Percentiles rank a stretch among this genome's conserved stretches.
These are phyloP conservation scores for Dryadomyces sulphureus DNA, from an alignment of 2,329 filamentous ascomycete species.

Conservation along the genomic window DNA sequence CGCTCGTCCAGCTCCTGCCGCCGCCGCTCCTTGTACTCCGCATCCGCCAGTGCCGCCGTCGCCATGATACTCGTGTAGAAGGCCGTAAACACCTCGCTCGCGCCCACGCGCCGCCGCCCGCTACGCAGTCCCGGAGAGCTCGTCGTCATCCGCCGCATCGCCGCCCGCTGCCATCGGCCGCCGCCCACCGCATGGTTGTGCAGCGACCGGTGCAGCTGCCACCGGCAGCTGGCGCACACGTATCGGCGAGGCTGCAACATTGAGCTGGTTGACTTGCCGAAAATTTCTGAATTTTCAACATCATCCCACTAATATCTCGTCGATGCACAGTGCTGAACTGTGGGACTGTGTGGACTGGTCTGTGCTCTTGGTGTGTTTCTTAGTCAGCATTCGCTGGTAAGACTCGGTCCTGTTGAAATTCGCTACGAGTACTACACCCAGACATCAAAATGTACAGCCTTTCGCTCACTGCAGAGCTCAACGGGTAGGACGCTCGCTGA, in stretches of 20 bases:
- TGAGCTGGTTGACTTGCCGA: too few relatives aligned
- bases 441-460: slow-evolving; percentile 45
- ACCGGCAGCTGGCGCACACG: slow-evolving; percentile 50
- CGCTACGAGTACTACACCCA: too few relatives aligned
- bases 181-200: background rate
- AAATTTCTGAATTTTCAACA: too few relatives aligned
- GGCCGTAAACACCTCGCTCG: slow-evolving; percentile 45
- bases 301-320: too few relatives aligned
- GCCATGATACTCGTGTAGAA: slow-evolving; percentile 55
- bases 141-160: slow-evolving; percentile 28
- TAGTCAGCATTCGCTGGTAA: too few relatives aligned
- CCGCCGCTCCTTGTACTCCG: slow-evolving; percentile 39
- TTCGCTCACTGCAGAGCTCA: slow-evolving; percentile 51
- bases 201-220: slow-evolving; percentile 30
- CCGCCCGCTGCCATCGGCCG: slow-evolving; percentile 20
- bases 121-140: slow-evolving; percentile 17
- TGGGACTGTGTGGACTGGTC: too few relatives aligned
- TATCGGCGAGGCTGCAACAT: slow-evolving; percentile 47
- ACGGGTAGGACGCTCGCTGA: slow-evolving; percentile 35
- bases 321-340: too few relatives aligned
- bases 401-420: too few relatives aligned
- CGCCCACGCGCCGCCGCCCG: slow-evolving; percentile 31
- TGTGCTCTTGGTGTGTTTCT: too few relatives aligned
- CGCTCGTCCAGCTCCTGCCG: slow-evolving; percentile 45
- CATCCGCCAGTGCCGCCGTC: slow-evolving; percentile 48